A percentile compares a stretch with the other conserved stretches of the same genome.
phyloP scores from a whole-genome alignment of 2,329 filamentous ascomycete genomes.

The Endocalyx cinctus region DNA sequence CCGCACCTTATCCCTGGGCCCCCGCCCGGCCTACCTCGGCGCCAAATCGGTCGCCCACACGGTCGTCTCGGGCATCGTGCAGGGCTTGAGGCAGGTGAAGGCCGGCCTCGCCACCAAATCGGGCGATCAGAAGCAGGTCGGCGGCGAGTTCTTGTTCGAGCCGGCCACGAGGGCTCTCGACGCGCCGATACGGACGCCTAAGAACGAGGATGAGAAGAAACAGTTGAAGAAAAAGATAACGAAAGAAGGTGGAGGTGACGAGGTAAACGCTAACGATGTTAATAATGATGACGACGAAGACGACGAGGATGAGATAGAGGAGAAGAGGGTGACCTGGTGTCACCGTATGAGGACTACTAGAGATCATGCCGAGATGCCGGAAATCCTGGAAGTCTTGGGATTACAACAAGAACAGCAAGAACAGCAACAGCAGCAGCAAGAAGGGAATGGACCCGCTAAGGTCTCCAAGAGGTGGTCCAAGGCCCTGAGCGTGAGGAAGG shows the following conservation, averaged over 20 bases:
- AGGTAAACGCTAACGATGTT: not conserved
- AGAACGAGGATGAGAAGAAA: slow-evolving; percentile 13
- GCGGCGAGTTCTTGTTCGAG: slow-evolving; percentile 77
- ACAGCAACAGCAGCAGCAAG: too few species aligned
- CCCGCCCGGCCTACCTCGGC: slow-evolving; percentile 59
- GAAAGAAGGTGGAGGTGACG: slow-evolving; percentile 5
- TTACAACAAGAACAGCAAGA: slow-evolving; percentile 37
- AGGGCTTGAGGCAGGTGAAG: slow-evolving; percentile 55
- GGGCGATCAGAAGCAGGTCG: slow-evolving; percentile 64
- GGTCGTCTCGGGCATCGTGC: slow-evolving; percentile 48
- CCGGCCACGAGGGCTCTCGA: slow-evolving; percentile 35
- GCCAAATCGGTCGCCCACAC: slow-evolving; percentile 45
- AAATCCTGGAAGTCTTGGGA: slow-evolving; percentile 60
- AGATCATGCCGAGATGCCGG: slow-evolving; percentile 69
- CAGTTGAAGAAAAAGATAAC: slow-evolving; percentile 8
- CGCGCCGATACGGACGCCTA: slow-evolving; percentile 41
- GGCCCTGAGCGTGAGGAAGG: slow-evolving; percentile 46
- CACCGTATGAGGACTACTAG: slow-evolving; percentile 76
- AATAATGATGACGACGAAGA: slow-evolving; percentile 9
- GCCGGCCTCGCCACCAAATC: slow-evolving; percentile 56
- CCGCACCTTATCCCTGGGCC: slow-evolving; percentile 56
- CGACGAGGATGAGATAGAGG: slow-evolving; percentile 32
- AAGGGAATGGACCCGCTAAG: too few species aligned
- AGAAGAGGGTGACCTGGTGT: slow-evolving; percentile 70
- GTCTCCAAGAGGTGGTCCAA: slow-evolving; percentile 42